Conservation (phyloP, 2,329 filamentous ascomycete genomes). For the Colletotrichum trifolii region DNA sequence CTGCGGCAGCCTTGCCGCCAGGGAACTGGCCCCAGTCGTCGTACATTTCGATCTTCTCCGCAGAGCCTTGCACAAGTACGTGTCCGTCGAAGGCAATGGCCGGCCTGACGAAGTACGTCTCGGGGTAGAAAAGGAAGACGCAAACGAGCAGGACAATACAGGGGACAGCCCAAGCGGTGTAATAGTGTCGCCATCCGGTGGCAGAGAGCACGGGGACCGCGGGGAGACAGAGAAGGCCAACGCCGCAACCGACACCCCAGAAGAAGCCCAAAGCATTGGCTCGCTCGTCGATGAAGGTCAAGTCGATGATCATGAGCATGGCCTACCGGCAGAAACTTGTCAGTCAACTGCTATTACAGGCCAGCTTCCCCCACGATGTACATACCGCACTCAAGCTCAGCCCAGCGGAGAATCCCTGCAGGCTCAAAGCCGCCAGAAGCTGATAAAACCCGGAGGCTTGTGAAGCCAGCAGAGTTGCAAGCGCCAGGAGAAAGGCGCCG, state of each 20-base stretch:
- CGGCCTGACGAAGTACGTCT: conserved; percentile 54
- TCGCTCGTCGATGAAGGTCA: conserved; percentile 52
- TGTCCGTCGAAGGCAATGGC: conserved; percentile 53
- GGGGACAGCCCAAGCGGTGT: conserved; percentile 44
- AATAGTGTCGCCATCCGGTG: conserved; percentile 47
- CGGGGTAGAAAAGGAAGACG: conserved; percentile 46
- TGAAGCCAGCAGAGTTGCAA: conserved; percentile 40
- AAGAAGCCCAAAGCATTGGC: conserved; percentile 46
- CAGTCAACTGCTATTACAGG: background rate
- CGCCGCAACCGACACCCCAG: conserved; percentile 45
- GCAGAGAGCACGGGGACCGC: conserved; percentile 40
- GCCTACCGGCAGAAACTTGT: conserved; percentile 37
- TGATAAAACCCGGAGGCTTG: conserved; percentile 42
- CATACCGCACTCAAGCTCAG: conserved; percentile 45
- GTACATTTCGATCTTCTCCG: conserved; percentile 52
- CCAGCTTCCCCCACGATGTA: background rate
- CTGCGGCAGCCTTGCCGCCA: background rate
- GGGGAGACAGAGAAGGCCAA: conserved; percentile 44
- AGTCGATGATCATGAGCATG: conserved; percentile 49
- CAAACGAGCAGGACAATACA: conserved; percentile 42
- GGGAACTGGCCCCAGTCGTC: conserved; percentile 44
- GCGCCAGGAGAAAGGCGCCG: conserved; percentile 36
- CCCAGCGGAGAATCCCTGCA: conserved; percentile 48
- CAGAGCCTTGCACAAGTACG: conserved; percentile 49
- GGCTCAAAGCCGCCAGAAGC: conserved; percentile 43